Evolutionary conservation across 2,329 filamentous ascomycete species (phyloP).

Genomic region (Clonostachys byssicola): DNA sequence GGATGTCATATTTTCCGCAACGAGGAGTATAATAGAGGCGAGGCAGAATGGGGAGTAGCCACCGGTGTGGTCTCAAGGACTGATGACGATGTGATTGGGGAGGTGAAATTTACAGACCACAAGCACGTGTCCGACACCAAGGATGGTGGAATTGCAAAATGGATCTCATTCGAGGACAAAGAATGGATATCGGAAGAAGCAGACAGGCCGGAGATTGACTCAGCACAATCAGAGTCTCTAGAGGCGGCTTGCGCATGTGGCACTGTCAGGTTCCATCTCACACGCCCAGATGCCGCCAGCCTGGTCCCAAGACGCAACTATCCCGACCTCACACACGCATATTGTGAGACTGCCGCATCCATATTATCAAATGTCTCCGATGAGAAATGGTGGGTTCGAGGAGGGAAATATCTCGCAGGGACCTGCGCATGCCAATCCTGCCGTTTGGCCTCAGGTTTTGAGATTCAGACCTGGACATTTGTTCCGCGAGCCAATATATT

Average conservation of each 20-base stretch:
- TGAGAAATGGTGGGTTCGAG: conserved; percentile 57
- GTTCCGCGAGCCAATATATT: conserved; percentile 55
- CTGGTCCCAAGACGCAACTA: conserved; percentile 38
- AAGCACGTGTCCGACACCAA: conserved; percentile 18
- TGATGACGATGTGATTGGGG: not conserved
- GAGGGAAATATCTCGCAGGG: conserved; percentile 52
- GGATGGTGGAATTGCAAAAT: conserved; percentile 29
- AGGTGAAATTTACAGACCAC: conserved; percentile 7
- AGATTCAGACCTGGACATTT: conserved; percentile 64
- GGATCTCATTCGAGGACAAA: conserved; percentile 8
- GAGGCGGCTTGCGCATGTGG: conserved; percentile 21
- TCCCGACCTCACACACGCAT: conserved; percentile 49
- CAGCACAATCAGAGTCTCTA: conserved; percentile 2
- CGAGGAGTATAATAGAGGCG: not conserved
- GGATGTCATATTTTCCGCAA: not conserved
- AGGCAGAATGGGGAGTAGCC: conserved; percentile 23
- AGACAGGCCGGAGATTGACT: not conserved
- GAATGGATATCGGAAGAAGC: not conserved
- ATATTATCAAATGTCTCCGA: conserved; percentile 35
- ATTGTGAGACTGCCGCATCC: conserved; percentile 23
- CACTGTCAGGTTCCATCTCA: conserved; percentile 51
- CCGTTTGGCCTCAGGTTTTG: conserved; percentile 54
- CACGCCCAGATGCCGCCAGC: conserved; percentile 45
- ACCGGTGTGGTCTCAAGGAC: conserved; percentile 23
- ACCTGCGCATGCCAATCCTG: conserved; percentile 61